phyloP scores from a whole-genome alignment of 306 rosid genomes.

The Begonia peltatifolia region DNA sequence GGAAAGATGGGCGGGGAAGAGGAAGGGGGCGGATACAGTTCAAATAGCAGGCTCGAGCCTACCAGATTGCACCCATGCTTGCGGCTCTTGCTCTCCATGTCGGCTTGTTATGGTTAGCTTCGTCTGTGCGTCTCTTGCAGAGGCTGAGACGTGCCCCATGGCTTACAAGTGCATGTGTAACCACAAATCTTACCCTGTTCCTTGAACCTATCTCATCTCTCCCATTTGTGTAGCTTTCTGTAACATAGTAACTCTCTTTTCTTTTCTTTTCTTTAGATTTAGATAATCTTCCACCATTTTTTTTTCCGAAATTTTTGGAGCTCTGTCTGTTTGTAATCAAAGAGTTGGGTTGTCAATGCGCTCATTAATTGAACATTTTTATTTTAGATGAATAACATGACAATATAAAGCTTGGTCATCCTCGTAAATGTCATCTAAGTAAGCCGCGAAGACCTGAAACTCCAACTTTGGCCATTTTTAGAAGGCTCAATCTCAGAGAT shows the following conservation, averaged over 20 bases:
- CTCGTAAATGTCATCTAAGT: too few species aligned
- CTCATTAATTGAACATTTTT: too few species aligned
- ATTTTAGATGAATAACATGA: too few species aligned
- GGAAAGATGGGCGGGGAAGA: constrained; percentile 1
- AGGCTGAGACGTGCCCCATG: constrained; percentile 89
- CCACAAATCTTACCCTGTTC: constrained; percentile 68
- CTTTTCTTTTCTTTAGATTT: neutral
- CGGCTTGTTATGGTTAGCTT: constrained; percentile 71
- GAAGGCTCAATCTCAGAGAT: too few species aligned
- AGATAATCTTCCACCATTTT: neutral
- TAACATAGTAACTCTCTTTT: too few species aligned
- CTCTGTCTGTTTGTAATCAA: constrained; percentile 7
- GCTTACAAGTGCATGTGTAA: constrained; percentile 88
- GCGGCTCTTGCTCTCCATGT: constrained; percentile 75
- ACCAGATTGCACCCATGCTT: constrained; percentile 79
- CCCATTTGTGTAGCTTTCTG: too few species aligned
- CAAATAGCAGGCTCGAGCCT: constrained; percentile 63
- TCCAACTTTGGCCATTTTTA: too few species aligned
- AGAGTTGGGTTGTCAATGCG: neutral
- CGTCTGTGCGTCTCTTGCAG: constrained; percentile 46
- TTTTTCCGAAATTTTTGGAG: too few species aligned
- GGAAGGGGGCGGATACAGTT: constrained; percentile 26
- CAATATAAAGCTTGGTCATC: too few species aligned
- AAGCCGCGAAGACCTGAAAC: too few species aligned
- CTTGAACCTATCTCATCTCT: constrained; percentile 5